phyloP scores from a whole-genome alignment of 2,329 filamentous ascomycete genomes.

The Fusarium dimerum region DNA sequence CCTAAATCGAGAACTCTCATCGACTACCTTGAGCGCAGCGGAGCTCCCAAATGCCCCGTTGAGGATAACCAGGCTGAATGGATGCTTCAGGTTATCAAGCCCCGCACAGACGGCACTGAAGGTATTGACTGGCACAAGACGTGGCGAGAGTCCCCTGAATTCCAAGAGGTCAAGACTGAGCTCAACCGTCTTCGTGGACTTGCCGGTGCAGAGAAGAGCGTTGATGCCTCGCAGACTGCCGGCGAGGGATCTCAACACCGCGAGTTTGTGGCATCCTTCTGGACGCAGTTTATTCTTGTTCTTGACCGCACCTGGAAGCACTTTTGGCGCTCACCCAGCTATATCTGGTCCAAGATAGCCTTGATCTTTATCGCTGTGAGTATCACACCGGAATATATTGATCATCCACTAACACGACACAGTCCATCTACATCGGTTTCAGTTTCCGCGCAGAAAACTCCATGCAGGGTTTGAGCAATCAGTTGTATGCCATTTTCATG shows the following conservation, averaged over 20 bases:
- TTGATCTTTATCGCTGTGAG: conserved; percentile 60
- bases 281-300: conserved; percentile 65
- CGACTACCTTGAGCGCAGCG: conserved; percentile 22
- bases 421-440: conserved; percentile 75
- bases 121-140: conserved; percentile 27
- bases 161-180: conserved; percentile 50
- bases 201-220: conserved; percentile 46
- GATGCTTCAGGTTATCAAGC: conserved; percentile 31
- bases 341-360: conserved; percentile 80
- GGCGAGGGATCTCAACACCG: conserved; percentile 31
- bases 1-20: conserved; percentile 24
- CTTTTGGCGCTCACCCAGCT: conserved; percentile 87
- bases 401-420: too few relatives aligned
- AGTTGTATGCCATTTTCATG: conserved; percentile 86
- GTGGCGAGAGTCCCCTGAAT: conserved; percentile 45
- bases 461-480: conserved; percentile 80
- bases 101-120: conserved; percentile 23
- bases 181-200: conserved; percentile 48
- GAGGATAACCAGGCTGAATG: conserved; percentile 29
- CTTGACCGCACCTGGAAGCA: conserved; percentile 79
- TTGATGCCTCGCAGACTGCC: conserved; percentile 9
- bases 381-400: too few relatives aligned
- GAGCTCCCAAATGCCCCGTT: conserved; percentile 17
- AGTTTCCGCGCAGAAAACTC: conserved; percentile 68
- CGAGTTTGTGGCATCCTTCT: conserved; percentile 81